Base-by-base conservation (phyloP, 2,329 filamentous ascomycete species). In the Raffaelea deltoideospora region DNA sequence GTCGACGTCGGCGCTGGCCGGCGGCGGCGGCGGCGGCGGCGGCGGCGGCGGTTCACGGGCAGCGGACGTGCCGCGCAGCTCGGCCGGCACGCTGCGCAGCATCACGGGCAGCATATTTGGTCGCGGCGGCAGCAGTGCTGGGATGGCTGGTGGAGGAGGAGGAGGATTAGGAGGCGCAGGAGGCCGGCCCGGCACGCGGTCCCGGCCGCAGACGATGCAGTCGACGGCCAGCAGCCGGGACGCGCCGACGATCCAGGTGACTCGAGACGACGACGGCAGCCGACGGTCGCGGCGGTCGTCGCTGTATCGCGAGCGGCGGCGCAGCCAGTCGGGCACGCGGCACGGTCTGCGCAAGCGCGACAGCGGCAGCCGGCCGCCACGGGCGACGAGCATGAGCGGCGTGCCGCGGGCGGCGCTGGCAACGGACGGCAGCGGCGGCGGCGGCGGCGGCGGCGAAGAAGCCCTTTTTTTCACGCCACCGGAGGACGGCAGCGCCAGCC, bases 201-300 rank as follows among this genome's bases (percentile, higher is more conserved):
- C 46, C 10, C 52, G 59, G 31, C 60, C 61, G n/a, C 54, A 55
- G 35, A 63, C 68, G 4, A 57, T 59, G 10, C 62, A 65, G 41
- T 67, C 63, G 6, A 45, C 50, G 3, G 50, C 54, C 5, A 61
- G 58, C 45, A 61, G 58, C 44, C 51, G 49, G 17, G 41, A 42
- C n/a, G 67, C 77, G 23, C 84, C 85, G 2, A 67, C 75, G 2
- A 87, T 92, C 42, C 81, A 90, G 39, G 69, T 92, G 20, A 90
- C 77, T 0, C 71, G 73, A 40, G 80, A 84, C 38, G 50, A 44
- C 37, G 53, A 47, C 47, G 64, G 63, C 13, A 5, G 13, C 47
- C 19, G 49, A 52, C 51, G 48, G 14, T 50, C 57, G 33, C 47
- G 50, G 34, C 56, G 54, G 34, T 54, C 61, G 5, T 33, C 35